A percentile compares a stretch with the other conserved stretches of the same genome.
phyloP scores from a whole-genome alignment of 2,329 filamentous ascomycete genomes.

The Pleomassaria siparia region DNA sequence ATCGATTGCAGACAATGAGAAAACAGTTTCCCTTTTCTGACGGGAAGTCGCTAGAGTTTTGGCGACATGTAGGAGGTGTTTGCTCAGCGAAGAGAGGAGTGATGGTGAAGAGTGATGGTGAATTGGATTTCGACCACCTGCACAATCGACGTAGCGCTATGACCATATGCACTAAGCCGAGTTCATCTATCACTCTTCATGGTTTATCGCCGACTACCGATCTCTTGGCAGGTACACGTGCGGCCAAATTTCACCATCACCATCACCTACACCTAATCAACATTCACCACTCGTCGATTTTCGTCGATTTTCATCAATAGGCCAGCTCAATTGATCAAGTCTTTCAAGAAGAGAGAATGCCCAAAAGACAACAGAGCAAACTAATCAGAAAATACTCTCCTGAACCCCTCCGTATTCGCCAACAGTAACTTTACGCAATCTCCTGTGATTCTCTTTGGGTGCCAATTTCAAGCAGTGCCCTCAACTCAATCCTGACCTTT shows the following conservation, averaged over 20 bases:
- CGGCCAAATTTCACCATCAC: not conserved
- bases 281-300: too few relatives aligned
- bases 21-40: not conserved
- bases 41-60: slow-evolving; percentile 4
- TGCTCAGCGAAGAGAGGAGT: not conserved
- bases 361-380: too few relatives aligned
- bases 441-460: too few relatives aligned
- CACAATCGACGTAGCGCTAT: not conserved
- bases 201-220: not conserved
- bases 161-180: not conserved
- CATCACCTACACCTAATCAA: not conserved
- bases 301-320: too few relatives aligned
- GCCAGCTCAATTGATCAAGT: too few relatives aligned
- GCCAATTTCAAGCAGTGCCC: too few relatives aligned
- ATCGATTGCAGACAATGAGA: not conserved
- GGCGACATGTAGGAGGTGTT: slow-evolving; percentile 1
- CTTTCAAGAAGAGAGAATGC: too few relatives aligned
- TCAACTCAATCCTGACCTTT: too few relatives aligned
- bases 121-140: slow-evolving; percentile 8
- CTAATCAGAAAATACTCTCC: too few relatives aligned
- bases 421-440: too few relatives aligned
- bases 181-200: not conserved
- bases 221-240: slow-evolving; percentile 3
- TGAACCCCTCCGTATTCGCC: too few relatives aligned
- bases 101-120: slow-evolving; percentile 1